These are phyloP conservation scores for Gonium pectorale DNA, from an alignment of 139 green algal genomes.

Conservation along the genomic window DNA sequence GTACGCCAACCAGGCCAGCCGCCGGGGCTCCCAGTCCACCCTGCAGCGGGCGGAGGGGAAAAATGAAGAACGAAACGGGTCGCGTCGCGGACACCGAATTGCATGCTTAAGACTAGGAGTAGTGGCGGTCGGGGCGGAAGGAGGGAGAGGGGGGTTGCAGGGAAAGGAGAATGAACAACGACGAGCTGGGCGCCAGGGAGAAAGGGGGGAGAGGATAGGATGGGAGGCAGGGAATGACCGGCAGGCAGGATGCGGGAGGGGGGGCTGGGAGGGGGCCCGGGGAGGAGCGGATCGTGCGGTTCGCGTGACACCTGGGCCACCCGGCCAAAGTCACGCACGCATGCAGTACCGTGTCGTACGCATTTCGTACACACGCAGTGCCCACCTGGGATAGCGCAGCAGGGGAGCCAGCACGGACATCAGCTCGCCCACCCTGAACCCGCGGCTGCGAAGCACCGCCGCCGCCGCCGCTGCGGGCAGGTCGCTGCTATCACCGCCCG, in stretches of 20 bases:
- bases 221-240: neutral
- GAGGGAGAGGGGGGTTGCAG: neutral
- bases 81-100: neutral
- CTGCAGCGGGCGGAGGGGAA: neutral
- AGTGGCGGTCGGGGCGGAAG: too few relatives aligned
- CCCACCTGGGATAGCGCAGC: constrained; percentile 15
- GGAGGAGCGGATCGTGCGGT: neutral
- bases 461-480: neutral
- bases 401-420: neutral
- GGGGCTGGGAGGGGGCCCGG: neutral
- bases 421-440: neutral
- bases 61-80: neutral
- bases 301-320: too few relatives aligned
- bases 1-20: constrained; percentile 5
- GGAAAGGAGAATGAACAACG: neutral
- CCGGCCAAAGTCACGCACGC: too few relatives aligned
- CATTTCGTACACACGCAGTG: neutral
- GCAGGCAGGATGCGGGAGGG: neutral
- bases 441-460: neutral
- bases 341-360: neutral
- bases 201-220: neutral
- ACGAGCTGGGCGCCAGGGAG: neutral
- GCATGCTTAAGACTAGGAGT: neutral
- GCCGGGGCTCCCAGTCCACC: constrained; percentile 27
- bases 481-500: too few relatives aligned